These are phyloP conservation scores for Austroboletus olivaceoglutinosus DNA, from an alignment of 1,284 basidiomycete species.

Conservation along the genomic window DNA sequence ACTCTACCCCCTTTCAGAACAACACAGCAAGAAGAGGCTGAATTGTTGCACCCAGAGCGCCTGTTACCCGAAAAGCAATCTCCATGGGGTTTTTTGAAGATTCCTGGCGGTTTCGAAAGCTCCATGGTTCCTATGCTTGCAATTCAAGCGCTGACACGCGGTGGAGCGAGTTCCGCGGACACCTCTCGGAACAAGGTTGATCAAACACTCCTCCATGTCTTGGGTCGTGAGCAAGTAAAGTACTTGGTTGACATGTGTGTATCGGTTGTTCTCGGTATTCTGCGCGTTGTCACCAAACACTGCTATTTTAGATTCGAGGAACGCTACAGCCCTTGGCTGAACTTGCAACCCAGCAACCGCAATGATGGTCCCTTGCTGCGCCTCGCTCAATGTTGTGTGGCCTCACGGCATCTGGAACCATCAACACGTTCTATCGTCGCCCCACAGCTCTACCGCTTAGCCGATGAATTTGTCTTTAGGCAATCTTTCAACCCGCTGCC, in stretches of 20 bases:
- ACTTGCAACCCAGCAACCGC: conserved; percentile 32
- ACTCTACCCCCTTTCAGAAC: conserved; percentile 20
- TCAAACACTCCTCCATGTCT: conserved; percentile 34
- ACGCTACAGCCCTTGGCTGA: conserved; percentile 44
- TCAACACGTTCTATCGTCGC: conserved; percentile 35
- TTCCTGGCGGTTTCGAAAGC: conserved; percentile 38
- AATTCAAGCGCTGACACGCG: conserved; percentile 37
- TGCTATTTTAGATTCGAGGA: conserved; percentile 38
- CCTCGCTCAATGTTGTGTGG: conserved; percentile 40
- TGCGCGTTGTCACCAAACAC: background rate
- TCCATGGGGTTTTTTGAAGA: conserved; percentile 38
- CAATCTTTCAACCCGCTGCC: conserved; percentile 42
- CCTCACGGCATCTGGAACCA: conserved; percentile 40
- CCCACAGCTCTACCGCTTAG: conserved; percentile 42
- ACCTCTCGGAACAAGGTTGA: conserved; percentile 32
- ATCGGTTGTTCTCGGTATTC: background rate
- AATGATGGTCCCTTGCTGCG: conserved; percentile 35
- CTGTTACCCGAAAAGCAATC: conserved; percentile 33
- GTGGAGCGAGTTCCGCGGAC: conserved; percentile 19
- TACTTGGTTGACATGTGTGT: conserved; percentile 41
- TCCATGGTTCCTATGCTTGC: conserved; percentile 42
- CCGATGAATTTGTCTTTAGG: conserved; percentile 38
- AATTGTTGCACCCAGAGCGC: conserved; percentile 30
- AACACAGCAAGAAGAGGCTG: conserved; percentile 25
- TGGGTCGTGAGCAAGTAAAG: conserved; percentile 36